phyloP scores from a whole-genome alignment of 371 early-diverging fungal species.

The Furculomyces boomerangus region DNA sequence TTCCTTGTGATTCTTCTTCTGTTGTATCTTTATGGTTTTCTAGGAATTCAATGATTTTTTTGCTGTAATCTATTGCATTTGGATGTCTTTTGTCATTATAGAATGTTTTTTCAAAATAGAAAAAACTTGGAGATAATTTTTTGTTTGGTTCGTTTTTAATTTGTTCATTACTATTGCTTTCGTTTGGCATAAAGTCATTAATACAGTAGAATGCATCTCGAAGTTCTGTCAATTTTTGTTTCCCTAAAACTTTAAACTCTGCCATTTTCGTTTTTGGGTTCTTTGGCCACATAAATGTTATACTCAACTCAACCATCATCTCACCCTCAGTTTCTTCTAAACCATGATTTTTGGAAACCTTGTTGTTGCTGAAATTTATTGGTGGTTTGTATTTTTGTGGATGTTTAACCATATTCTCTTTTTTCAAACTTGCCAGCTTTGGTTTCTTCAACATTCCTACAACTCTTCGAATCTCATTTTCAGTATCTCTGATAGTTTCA shows the following conservation, averaged over 20 bases:
- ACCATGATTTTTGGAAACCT: neutral
- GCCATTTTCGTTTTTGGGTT: conserved; percentile 24
- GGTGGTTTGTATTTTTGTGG: neutral
- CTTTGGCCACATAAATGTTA: conserved; percentile 25
- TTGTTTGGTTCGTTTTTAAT: conserved; percentile 23
- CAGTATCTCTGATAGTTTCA: neutral
- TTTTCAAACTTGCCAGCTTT: neutral
- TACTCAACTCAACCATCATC: conserved; percentile 24
- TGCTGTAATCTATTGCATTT: conserved; percentile 27
- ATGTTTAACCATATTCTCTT: neutral
- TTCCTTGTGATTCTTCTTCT: too few relatives aligned
- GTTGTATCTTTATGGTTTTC: too few relatives aligned
- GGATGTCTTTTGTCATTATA: conserved; percentile 31
- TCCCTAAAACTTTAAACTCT: conserved; percentile 32
- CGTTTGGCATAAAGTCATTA: conserved; percentile 27
- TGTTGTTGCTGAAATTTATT: neutral
- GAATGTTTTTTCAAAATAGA: conserved; percentile 34
- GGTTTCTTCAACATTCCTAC: neutral
- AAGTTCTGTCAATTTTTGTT: conserved; percentile 29
- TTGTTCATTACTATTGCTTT: conserved; percentile 21
- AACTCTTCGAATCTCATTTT: neutral
- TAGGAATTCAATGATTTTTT: conserved; percentile 25
- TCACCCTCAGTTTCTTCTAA: conserved; percentile 10
- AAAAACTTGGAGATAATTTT: conserved; percentile 30
- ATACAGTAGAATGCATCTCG: conserved; percentile 35